Conservation (phyloP, 2,329 filamentous ascomycete species). For the Nemania abortiva region DNA sequence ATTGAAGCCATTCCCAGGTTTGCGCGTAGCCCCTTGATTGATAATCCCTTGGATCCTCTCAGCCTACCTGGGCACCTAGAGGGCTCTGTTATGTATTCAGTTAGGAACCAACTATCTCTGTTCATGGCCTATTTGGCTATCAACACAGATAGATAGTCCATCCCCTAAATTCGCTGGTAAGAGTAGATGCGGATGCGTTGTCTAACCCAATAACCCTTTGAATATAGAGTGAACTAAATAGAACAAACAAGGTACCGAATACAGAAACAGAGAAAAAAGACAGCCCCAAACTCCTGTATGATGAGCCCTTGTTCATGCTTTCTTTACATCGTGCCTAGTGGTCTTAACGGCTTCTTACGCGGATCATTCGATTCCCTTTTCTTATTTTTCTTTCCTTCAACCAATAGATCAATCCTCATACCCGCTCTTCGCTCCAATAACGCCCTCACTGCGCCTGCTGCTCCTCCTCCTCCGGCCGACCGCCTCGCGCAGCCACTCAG, state of each 20-base stretch:
- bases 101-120: no score
- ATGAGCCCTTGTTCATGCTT: slow-evolving; percentile 27
- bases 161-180: not conserved
- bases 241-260: not conserved
- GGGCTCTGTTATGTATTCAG: no score
- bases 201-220: not conserved
- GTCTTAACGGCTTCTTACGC: not conserved
- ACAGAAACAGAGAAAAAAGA: not conserved
- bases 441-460: slow-evolving; percentile 57
- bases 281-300: slow-evolving; percentile 29
- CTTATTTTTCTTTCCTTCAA: not conserved
- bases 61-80: no score
- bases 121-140: no score
- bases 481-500: slow-evolving; percentile 76
- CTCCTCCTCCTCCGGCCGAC: slow-evolving; percentile 62
- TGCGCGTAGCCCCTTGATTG: no score
- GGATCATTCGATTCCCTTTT: not conserved
- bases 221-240: not conserved
- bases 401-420: slow-evolving; percentile 48
- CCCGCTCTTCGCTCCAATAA: slow-evolving; percentile 62
- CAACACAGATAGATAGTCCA: not conserved
- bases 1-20: no score
- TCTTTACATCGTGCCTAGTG: slow-evolving; percentile 5
- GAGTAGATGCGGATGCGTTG: not conserved
- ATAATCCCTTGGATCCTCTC: no score